Conservation (phyloP, 257 asterid genomes). For the Thymus mandschuricus region DNA sequence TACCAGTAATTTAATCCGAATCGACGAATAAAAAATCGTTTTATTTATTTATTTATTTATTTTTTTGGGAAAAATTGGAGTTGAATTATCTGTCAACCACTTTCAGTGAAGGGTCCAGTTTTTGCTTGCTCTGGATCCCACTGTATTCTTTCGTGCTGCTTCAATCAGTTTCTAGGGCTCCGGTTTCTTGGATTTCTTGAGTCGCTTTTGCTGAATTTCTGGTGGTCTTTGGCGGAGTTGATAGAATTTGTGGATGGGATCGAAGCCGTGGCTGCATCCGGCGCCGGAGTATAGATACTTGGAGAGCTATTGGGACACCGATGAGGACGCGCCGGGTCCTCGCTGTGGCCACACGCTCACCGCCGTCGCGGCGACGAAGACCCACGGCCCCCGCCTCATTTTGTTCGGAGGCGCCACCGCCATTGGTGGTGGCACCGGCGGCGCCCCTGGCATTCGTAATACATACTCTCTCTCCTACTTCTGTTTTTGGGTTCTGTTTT, state of each 20-base stretch:
- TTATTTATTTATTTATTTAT: too few relatives aligned
- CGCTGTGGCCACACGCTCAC: conserved; percentile 96
- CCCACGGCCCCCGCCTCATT: conserved; percentile 91
- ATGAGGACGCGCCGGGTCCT: conserved; percentile 98
- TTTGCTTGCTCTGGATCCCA: conserved; percentile 39
- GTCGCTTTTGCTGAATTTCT: conserved; percentile 12
- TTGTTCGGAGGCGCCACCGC: conserved; percentile 99
- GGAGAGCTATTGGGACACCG: conserved; percentile 86
- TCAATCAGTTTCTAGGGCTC: conserved; percentile 33
- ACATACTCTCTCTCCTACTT: conserved; percentile 6
- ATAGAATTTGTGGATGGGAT: conserved; percentile 50
- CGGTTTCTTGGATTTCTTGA: conserved; percentile 16
- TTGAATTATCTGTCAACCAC: conserved; percentile 43
- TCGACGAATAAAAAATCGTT: background rate
- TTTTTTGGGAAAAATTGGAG: background rate
- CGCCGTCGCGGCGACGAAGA: conserved; percentile 86
- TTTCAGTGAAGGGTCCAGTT: conserved; percentile 35
- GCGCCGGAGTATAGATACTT: conserved; percentile 61
- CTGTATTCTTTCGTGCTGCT: conserved; percentile 22
- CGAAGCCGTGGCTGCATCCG: conserved; percentile 69
- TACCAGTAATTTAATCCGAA: background rate
- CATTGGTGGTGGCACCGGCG: conserved; percentile 87
- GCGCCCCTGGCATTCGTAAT: conserved; percentile 87
- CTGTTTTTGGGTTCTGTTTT: conserved; percentile 5
- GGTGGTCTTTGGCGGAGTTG: conserved; percentile 16